Conservation (phyloP, 2,329 filamentous ascomycete species). For the Paecilomyces fulvus region DNA sequence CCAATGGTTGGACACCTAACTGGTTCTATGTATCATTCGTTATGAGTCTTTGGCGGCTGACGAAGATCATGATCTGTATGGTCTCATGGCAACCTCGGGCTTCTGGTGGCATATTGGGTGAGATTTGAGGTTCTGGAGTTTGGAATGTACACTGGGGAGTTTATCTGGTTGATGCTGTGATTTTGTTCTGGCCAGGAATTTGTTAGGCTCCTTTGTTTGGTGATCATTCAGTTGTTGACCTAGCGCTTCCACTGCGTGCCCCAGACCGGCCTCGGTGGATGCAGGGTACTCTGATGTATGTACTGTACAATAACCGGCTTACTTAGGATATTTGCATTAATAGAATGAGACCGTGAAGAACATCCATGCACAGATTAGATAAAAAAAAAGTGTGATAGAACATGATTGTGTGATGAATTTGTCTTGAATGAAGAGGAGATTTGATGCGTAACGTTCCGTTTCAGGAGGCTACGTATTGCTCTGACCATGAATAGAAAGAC, state of each 20-base stretch:
- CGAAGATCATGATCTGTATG: constrained; percentile 7
- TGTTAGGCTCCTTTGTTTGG: neutral
- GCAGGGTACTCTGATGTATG: neutral
- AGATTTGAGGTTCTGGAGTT: neutral
- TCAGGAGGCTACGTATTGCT: neutral
- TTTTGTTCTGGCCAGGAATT: neutral
- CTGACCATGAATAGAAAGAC: neutral
- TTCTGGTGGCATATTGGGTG: neutral
- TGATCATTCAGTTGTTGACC: neutral
- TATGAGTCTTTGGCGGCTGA: constrained; percentile 1
- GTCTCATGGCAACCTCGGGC: constrained; percentile 4
- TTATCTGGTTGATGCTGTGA: neutral
- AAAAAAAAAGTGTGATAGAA: neutral
- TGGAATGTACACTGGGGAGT: neutral
- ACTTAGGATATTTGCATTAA: neutral
- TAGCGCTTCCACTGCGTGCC: neutral
- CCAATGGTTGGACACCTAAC: constrained; percentile 32
- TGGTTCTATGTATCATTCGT: constrained; percentile 6
- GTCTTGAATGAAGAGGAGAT: neutral
- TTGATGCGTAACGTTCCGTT: neutral
- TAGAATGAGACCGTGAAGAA: neutral
- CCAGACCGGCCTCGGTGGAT: neutral
- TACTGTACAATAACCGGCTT: neutral
- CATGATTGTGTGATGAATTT: neutral
- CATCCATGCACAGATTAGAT: neutral